phyloP scores from a whole-genome alignment of 352 stramenopile genomes.

The Phytophthora hibernalis region DNA sequence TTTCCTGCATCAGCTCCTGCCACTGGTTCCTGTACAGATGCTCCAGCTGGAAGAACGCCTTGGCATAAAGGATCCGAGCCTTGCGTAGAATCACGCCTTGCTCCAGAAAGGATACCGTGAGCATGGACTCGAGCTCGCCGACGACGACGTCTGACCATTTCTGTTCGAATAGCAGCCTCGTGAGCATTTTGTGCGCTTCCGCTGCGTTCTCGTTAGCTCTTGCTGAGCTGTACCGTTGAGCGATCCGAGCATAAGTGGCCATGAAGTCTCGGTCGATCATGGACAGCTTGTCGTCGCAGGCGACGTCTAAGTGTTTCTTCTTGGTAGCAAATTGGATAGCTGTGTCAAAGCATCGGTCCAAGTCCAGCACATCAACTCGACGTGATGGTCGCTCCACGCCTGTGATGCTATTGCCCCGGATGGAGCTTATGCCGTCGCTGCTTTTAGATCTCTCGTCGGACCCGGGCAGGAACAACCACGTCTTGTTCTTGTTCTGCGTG shows the following conservation, averaged over 20 bases:
- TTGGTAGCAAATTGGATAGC: slow-evolving; percentile 70
- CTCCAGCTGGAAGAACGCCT: slow-evolving; percentile 80
- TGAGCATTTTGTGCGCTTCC: slow-evolving; percentile 47
- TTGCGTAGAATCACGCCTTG: slow-evolving; percentile 86
- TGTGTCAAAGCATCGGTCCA: slow-evolving; percentile 73
- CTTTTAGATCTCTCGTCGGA: slow-evolving; percentile 67
- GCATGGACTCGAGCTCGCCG: slow-evolving; percentile 88
- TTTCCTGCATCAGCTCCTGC: slow-evolving; percentile 41
- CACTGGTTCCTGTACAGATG: slow-evolving; percentile 48
- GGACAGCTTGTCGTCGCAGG: slow-evolving; percentile 53
- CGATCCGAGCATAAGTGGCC: slow-evolving; percentile 56
- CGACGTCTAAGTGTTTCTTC: slow-evolving; percentile 53
- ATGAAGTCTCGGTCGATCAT: slow-evolving; percentile 78
- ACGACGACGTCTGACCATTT: slow-evolving; percentile 92
- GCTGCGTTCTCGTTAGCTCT: slow-evolving; percentile 2
- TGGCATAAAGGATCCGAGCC: slow-evolving; percentile 80
- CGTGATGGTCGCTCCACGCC: slow-evolving; percentile 67
- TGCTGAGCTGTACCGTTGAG: slow-evolving; percentile 35
- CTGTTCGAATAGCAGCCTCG: slow-evolving; percentile 85
- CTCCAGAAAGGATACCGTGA: slow-evolving; percentile 89
- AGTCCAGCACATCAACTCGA: slow-evolving; percentile 71
- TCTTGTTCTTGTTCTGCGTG: slow-evolving; percentile 74
- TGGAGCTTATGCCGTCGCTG: slow-evolving; percentile 46
- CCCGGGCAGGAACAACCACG: slow-evolving; percentile 75
- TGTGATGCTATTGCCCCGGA: slow-evolving; percentile 50